Base-by-base conservation (phyloP, 1,139 yeast species). In the Pneumocystis oryctolagi region DNA sequence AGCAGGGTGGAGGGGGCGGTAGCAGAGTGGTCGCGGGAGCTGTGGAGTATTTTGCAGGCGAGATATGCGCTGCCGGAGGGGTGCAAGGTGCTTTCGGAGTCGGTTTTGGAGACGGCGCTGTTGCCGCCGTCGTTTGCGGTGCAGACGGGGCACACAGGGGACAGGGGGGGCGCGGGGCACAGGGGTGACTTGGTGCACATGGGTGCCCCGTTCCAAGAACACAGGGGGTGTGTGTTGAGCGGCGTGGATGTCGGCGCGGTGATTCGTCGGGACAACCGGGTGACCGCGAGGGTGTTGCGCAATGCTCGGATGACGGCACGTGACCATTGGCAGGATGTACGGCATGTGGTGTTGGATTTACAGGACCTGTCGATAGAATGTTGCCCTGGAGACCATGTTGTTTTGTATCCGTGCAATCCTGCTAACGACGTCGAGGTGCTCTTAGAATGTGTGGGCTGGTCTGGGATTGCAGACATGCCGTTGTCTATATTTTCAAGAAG, bases 321-420 rank as follows among this genome's bases (percentile, higher is more conserved):
- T 0, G 84, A 82, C 63, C 97, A 94, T 75, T 89, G 88, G 73
- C 97, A 92, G 73, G 98, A 94, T 71, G 95, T 92, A 0, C 78
- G 96, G 56, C 83, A 47, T 8, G 14, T 67, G 30, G 30, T 30
- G 1, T 63, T 67, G 25, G 31, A 37, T 20, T 20, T 35, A 3
- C 25, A 64, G 3, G 37, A 63, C 1, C 6, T n/a, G 6, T 18
- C 37, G 2, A 66, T 79, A 3, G 64, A 70, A 0, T 87, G 82
- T 69, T 66, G 70, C 1, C 90, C 96, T 0, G 98, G 97, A 3
- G 97, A 92, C 69, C 83, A 94, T 0, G 74, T 85, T 1, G 83
- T 87, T 0, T 71, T 92, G 30, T 89, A 85, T 70, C 96, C 98
- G 0, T 74, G 79, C 35, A 94, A 92, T 70, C 82, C 82, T 62